Evolutionary conservation across 2,329 filamentous ascomycete species (phyloP).

Genomic region (Trichoderma arundinaceum): DNA sequence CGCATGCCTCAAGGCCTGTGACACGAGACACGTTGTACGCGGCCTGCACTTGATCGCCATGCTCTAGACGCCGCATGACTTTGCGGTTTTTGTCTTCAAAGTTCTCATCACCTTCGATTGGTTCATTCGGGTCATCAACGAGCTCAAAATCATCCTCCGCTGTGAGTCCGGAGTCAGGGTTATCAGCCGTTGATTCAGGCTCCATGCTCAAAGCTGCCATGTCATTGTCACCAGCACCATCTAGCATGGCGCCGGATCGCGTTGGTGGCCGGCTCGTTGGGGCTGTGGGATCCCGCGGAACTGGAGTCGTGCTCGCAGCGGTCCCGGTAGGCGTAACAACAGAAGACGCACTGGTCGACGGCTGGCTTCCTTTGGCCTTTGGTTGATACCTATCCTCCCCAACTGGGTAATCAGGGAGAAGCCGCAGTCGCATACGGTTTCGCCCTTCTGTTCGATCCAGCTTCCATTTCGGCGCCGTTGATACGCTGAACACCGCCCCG

Average conservation of each 20-base stretch:
- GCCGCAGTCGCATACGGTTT: conserved; percentile 89
- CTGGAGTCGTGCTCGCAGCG: neutral
- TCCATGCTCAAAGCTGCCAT: conserved; percentile 35
- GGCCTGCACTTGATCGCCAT: conserved; percentile 88
- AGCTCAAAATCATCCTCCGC: conserved; percentile 94
- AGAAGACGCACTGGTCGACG: conserved; percentile 43
- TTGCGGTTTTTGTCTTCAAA: conserved; percentile 99
- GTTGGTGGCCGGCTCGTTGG: conserved; percentile 33
- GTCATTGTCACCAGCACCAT: conserved; percentile 34
- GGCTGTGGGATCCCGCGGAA: conserved; percentile 29
- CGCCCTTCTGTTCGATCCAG: conserved; percentile 94
- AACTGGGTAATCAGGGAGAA: conserved; percentile 76
- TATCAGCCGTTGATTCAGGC: conserved; percentile 36
- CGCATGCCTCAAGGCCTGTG: conserved; percentile 88
- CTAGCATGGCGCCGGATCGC: conserved; percentile 35
- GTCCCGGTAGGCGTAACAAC: conserved; percentile 35
- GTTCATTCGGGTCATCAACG: conserved; percentile 88
- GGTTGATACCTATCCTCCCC: conserved; percentile 80
- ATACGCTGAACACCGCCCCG: conserved; percentile 77
- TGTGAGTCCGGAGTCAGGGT: conserved; percentile 37
- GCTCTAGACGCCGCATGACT: conserved; percentile 91
- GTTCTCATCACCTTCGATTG: conserved; percentile 72
- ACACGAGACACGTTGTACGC: conserved; percentile 96
- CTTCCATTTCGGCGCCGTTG: conserved; percentile 76
- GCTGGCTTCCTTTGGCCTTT: conserved; percentile 69